Evolutionary conservation across 257 asterid genomes (phyloP), one percentile per base, ranked within the genome.

Genomic region (Solanum peruvianum): DNA sequence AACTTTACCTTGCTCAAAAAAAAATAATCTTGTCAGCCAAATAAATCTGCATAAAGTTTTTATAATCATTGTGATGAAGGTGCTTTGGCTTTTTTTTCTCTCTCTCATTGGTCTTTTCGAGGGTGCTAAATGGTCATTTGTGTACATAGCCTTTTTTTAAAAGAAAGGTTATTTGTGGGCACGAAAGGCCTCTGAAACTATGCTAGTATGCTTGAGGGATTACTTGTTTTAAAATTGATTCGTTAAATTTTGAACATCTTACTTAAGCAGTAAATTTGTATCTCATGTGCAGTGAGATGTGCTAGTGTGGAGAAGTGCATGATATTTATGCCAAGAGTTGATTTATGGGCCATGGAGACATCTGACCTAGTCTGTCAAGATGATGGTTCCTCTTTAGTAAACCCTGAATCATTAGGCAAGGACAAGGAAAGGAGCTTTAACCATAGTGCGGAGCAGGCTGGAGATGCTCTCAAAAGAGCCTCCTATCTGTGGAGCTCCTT

Each of bases 241-340:
- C 69, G 33, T 81, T 45, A 9, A 29, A 31, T 81, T 81, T 78
- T 49, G 5, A 37, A 18, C 45, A 81, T 81, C 85, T 49, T 49
- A 25, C 69, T 49, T 29, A 29, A 81, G 69, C 31, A 27, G 45
- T 47, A 29, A 60, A 35, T 64, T 87, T 87, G 69, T 86, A 45
- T 90, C 76, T 88, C 52, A 88, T 89, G 88, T 87, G 93, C 98
- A 97, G 99, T 95, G 98, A 93, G 95, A 91, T 92, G 98, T 88
- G 90, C 93, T 78, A 91, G 94, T 87, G 89, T 91, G 91, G 92
- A 88, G 87, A 84, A 87, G 33, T 92, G 98, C 92, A 77, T 97
- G 96, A 82, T 97, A 47, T 97, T 92, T 91, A 90, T 97, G 98
- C 99, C 99, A 67, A 91, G 94, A 90, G 91, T 97, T 88, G 99